Conservation (phyloP, 1,284 basidiomycete species). For the Takashimella tepidaria region DNA sequence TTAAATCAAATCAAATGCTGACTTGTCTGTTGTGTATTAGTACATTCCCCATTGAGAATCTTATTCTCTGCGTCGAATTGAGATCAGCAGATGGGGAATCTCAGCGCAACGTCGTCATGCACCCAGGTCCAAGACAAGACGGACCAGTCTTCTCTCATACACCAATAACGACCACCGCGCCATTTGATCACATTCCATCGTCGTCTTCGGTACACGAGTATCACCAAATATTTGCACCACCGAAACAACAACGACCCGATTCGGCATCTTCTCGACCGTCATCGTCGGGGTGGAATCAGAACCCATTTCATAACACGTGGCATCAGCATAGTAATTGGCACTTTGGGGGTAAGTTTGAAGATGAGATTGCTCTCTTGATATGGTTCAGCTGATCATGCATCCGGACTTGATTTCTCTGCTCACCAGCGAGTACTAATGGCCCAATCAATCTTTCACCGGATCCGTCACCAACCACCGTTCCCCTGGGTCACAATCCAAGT, state of each 20-base stretch:
- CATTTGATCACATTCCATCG: slow-evolving; percentile 12
- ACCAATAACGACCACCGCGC: too few species aligned
- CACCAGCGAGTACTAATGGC: not conserved
- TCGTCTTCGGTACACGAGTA: too few species aligned
- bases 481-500: not conserved
- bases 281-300: too few species aligned
- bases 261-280: not conserved
- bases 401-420: not conserved
- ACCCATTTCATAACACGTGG: too few species aligned
- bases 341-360: not conserved
- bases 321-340: too few species aligned
- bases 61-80: slow-evolving; percentile 79
- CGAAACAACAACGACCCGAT: not conserved
- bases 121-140: slow-evolving; percentile 53
- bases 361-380: not conserved
- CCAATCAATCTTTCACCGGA: not conserved
- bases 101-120: slow-evolving; percentile 79
- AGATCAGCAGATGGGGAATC: slow-evolving; percentile 74
- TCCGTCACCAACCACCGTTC: not conserved
- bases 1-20: slow-evolving; percentile 17
- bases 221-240: too few species aligned
- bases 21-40: slow-evolving; percentile 47
- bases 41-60: slow-evolving; percentile 75
- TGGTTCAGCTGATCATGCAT: too few species aligned
- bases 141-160: slow-evolving; percentile 5